phyloP scores from a whole-genome alignment of 495 filamentous ascomycete species.

The Acidomyces sp. region DNA sequence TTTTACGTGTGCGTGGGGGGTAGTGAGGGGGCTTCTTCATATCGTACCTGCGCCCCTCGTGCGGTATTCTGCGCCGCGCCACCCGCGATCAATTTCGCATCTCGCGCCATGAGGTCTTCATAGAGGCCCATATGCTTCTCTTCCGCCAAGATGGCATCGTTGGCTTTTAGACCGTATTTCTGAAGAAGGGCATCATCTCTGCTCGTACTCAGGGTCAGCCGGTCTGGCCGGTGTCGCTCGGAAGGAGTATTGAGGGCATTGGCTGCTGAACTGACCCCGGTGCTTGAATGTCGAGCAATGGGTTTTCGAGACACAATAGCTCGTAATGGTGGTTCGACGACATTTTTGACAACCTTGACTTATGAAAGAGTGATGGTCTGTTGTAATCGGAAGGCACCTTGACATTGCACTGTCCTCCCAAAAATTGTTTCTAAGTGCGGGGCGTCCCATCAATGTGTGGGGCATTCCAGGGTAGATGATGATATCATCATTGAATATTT shows the following conservation, averaged over 20 bases:
- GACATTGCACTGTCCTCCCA: too few species aligned
- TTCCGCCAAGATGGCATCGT: slow-evolving; percentile 95
- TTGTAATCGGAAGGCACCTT: too few species aligned
- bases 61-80: slow-evolving; percentile 98
- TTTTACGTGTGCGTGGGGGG: too few species aligned
- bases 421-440: too few species aligned
- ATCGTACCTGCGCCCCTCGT: slow-evolving; percentile 70
- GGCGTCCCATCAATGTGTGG: too few species aligned
- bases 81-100: slow-evolving; percentile 88
- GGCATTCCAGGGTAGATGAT: too few species aligned
- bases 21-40: too few species aligned
- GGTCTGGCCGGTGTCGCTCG: not conserved
- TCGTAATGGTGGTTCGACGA: slow-evolving; percentile 39
- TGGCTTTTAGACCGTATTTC: slow-evolving; percentile 84
- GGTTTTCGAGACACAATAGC: slow-evolving; percentile 89
- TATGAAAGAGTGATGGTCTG: too few species aligned
- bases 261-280: slow-evolving; percentile 45
- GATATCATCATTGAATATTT: too few species aligned
- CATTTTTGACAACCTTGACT: too few species aligned
- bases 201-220: not conserved
- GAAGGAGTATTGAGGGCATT: not conserved
- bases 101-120: slow-evolving; percentile 77
- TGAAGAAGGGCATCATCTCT: slow-evolving; percentile 67
- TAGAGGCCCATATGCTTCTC: slow-evolving; percentile 78
- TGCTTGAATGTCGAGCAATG: slow-evolving; percentile 91